Percentiles rank a stretch among this genome's conserved stretches.
Evolutionary conservation across 2,329 filamentous ascomycete genomes (phyloP).

Genomic region (Dactylellina leptospora): DNA sequence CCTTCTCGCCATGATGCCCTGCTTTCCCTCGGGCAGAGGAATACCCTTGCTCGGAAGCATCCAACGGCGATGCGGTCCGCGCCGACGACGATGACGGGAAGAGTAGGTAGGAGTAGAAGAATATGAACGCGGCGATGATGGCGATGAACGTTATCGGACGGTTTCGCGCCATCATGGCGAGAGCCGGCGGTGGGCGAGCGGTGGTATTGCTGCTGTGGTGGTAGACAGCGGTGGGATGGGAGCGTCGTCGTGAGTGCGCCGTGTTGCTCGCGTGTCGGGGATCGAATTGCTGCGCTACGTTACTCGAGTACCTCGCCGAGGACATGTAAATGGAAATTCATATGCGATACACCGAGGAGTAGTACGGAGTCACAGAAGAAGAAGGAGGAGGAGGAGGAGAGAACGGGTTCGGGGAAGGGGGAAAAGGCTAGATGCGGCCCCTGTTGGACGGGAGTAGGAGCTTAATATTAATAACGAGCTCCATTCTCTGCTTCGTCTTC

Average conservation of each 20-base stretch:
- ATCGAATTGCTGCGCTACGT: too few relatives aligned
- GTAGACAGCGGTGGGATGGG: too few relatives aligned
- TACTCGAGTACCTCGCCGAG: too few relatives aligned
- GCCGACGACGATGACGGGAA: conserved; percentile 62
- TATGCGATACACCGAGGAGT: too few relatives aligned
- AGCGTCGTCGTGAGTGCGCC: too few relatives aligned
- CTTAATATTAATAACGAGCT: too few relatives aligned
- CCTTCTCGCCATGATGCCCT: conserved; percentile 17
- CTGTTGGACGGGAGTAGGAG: too few relatives aligned
- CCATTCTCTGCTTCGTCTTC: too few relatives aligned
- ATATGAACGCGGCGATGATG: conserved; percentile 53
- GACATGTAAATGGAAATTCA: too few relatives aligned
- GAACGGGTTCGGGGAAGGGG: background rate
- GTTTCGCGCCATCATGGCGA: conserved; percentile 53
- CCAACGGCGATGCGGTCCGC: conserved; percentile 68
- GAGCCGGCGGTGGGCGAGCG: background rate
- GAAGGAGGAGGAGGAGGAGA: background rate
- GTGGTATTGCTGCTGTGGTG: background rate
- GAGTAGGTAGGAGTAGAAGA: conserved; percentile 59
- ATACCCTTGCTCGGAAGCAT: conserved; percentile 69
- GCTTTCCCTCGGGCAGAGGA: conserved; percentile 60
- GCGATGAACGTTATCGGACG: conserved; percentile 52
- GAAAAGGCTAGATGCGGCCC: background rate
- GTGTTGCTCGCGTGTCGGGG: too few relatives aligned
- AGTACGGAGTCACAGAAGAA: background rate